Base-by-base conservation (phyloP, 352 stramenopile genomes). In the Phytophthora constricta region DNA sequence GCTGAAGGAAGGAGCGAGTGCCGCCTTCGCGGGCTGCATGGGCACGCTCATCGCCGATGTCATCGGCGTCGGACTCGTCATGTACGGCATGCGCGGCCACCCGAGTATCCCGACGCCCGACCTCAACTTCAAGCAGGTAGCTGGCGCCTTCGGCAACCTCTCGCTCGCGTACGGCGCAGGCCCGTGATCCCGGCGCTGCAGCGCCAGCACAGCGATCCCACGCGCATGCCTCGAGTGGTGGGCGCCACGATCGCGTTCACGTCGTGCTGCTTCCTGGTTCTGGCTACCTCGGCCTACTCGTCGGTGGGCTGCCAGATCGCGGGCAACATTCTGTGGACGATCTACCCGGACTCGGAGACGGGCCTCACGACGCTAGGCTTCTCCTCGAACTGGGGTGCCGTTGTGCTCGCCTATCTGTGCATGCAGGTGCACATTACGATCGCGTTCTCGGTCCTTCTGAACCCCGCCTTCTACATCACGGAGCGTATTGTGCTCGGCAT, bases 291-390 rank as follows among this genome's bases (percentile, higher is more conserved):
- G 2, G 80, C 67, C 27, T 86, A 86, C 63, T 84, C 76, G 39
- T 60, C 68, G 0, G 63, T 87, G 8, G 80, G 80, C 5, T 86
- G 80, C 65, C 80, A 86, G 60, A 86, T 89, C 43, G 69, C 65
- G 1, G 72, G 77, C 39, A 89, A 89, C 58, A 43, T 87, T 53
- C 65, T 87, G 27, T 89, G 82, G 59, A 76, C 76, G 2, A 84
- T 89, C 52, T 82, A 73, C 62, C 69, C 70, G 4, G 52, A 75
- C 46, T n/a, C 49, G 11, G 14, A 4, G 4, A 67, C 57, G 0
- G 61, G 58, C 13, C 58, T 79, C 17, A 71, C 65, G 2, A 52
- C 43, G 14, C 59, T 83, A 14, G 77, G 77, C 11, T 86, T 86
- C 26, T 16, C 58, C 0, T 57, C 65, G 4, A 62, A 73, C 65